Conservation (phyloP, 352 stramenopile genomes). For the Lagenidium giganteum region DNA sequence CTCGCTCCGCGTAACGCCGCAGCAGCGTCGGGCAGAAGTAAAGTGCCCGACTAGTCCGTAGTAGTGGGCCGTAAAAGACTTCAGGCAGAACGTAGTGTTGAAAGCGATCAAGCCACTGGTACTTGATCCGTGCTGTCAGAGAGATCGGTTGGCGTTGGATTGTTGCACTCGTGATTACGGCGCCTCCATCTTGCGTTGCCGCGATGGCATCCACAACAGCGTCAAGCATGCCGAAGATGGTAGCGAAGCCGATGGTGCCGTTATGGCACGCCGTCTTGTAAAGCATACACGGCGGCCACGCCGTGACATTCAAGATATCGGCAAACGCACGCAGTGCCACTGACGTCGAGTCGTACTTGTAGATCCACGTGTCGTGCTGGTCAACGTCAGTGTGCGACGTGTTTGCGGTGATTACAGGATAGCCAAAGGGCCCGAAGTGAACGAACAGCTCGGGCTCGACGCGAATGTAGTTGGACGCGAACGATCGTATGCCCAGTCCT, state of each 20-base stretch:
- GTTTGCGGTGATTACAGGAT: too few relatives aligned
- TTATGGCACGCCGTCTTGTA: background rate
- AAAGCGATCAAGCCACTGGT: slow-evolving; percentile 9
- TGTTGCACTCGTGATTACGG: too few relatives aligned
- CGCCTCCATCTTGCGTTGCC: too few relatives aligned
- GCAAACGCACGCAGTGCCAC: slow-evolving; percentile 8
- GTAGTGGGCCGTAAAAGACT: slow-evolving; percentile 11
- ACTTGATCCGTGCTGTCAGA: slow-evolving; percentile 3
- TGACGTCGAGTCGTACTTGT: slow-evolving; percentile 20
- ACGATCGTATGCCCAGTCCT: slow-evolving; percentile 3
- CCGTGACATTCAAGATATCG: background rate
- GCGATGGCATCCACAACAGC: too few relatives aligned
- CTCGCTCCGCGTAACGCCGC: too few relatives aligned
- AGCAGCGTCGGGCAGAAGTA: too few relatives aligned
- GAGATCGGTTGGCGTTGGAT: too few relatives aligned
- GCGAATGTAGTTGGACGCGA: slow-evolving; percentile 5
- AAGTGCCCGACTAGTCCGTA: slow-evolving; percentile 9
- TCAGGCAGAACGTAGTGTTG: slow-evolving; percentile 17
- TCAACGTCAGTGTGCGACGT: too few relatives aligned
- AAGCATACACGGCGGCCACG: slow-evolving; percentile 10
- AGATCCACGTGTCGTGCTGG: slow-evolving; percentile 6
- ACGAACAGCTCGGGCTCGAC: slow-evolving; percentile 2
- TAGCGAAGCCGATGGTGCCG: too few relatives aligned
- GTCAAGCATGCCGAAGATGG: too few relatives aligned
- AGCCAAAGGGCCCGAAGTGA: slow-evolving; percentile 8